phyloP scores from a whole-genome alignment of 2,329 filamentous ascomycete genomes.

The Ascochyta clinopodiicola region DNA sequence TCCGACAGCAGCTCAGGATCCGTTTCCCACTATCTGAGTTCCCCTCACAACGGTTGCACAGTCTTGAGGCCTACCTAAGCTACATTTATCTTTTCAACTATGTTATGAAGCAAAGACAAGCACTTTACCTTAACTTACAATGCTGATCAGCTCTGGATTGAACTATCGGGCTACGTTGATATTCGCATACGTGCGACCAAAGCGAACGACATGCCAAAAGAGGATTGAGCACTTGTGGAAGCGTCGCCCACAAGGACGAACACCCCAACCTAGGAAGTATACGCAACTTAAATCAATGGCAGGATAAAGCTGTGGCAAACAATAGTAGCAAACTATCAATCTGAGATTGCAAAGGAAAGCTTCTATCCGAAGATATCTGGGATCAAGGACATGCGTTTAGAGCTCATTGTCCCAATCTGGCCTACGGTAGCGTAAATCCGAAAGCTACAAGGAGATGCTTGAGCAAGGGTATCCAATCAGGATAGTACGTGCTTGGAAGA shows the following conservation, averaged over 20 bases:
- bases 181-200: slow-evolving; percentile 58
- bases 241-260: neutral
- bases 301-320: slow-evolving; percentile 57
- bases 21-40: too few relatives aligned
- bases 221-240: slow-evolving; percentile 35
- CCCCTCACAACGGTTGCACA: too few relatives aligned
- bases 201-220: slow-evolving; percentile 31
- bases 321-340: slow-evolving; percentile 60
- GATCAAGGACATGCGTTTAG: slow-evolving; percentile 63
- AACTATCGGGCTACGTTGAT: slow-evolving; percentile 58
- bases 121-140: slow-evolving; percentile 66
- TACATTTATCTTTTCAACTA: slow-evolving; percentile 4
- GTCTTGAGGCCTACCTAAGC: too few relatives aligned
- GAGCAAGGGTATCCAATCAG: slow-evolving; percentile 67
- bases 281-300: slow-evolving; percentile 57
- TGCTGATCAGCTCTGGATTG: slow-evolving; percentile 57
- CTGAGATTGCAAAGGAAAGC: slow-evolving; percentile 50
- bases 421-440: slow-evolving; percentile 66
- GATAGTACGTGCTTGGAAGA: slow-evolving; percentile 57
- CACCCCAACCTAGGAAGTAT: slow-evolving; percentile 29
- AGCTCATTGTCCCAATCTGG: slow-evolving; percentile 75
- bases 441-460: slow-evolving; percentile 68
- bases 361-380: slow-evolving; percentile 65
- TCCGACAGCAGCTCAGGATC: too few relatives aligned
- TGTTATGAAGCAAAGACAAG: slow-evolving; percentile 57